phyloP scores from a whole-genome alignment of 345 rosid genomes.

The Salix viminalis region DNA sequence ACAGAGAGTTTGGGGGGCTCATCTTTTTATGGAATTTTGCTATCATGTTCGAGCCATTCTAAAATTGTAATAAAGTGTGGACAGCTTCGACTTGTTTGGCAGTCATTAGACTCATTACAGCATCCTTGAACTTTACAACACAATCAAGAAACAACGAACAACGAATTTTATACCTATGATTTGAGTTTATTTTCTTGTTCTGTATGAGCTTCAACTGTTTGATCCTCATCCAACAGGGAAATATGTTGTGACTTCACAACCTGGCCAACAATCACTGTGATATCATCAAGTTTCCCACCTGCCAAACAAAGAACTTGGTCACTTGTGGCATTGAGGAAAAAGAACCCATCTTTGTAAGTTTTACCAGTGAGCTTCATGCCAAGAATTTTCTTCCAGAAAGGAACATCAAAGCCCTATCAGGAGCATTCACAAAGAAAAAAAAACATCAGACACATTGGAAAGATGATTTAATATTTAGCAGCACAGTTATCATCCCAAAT shows the following conservation, averaged over 20 bases:
- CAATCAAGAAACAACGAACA: background rate
- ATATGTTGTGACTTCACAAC: slow-evolving; percentile 33
- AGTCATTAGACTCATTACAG: background rate
- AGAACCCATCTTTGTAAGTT: background rate
- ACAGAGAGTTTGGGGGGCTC: background rate
- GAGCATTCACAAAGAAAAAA: background rate
- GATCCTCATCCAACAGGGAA: background rate
- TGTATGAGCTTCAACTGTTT: background rate
- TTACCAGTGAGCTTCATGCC: slow-evolving; percentile 79
- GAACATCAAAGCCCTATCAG: slow-evolving; percentile 74
- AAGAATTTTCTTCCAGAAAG: slow-evolving; percentile 73
- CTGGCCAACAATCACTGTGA: slow-evolving; percentile 69
- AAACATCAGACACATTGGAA: background rate
- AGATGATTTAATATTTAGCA: background rate
- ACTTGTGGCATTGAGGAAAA: slow-evolving; percentile 2
- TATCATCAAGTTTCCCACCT: slow-evolving; percentile 91
- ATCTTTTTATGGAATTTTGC: background rate
- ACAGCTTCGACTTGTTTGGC: background rate
- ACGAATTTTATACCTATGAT: background rate
- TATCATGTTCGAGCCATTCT: background rate
- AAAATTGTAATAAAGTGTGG: background rate
- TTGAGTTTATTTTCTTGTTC: background rate
- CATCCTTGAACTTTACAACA: background rate
- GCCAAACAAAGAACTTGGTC: slow-evolving; percentile 18
- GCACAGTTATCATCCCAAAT: background rate